Evolutionary conservation across 2,329 filamentous ascomycete species (phyloP).

Genomic region (Volutella citrinella): DNA sequence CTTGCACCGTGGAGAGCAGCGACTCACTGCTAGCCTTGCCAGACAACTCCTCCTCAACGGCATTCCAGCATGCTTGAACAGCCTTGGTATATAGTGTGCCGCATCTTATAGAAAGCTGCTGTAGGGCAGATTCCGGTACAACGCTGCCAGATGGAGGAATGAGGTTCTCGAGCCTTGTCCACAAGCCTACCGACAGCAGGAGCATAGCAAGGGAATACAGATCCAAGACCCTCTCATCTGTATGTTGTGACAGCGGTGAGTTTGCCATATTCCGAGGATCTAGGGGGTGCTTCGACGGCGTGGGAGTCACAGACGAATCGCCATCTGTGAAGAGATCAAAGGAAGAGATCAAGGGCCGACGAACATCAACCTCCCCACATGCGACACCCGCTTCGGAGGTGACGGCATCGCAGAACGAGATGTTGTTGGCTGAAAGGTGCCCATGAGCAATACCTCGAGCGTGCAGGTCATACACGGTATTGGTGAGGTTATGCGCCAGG

Average conservation of each 20-base stretch:
- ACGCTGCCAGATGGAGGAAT: slow-evolving; percentile 43
- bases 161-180: slow-evolving; percentile 62
- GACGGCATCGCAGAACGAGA: slow-evolving; percentile 59
- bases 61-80: slow-evolving; percentile 67
- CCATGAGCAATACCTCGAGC: slow-evolving; percentile 67
- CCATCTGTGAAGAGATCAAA: slow-evolving; percentile 65
- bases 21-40: slow-evolving; percentile 46
- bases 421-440: slow-evolving; percentile 63
- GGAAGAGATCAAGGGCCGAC: slow-evolving; percentile 67
- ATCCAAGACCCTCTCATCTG: slow-evolving; percentile 60
- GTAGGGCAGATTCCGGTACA: slow-evolving; percentile 59
- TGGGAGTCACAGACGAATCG: slow-evolving; percentile 11
- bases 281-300: slow-evolving; percentile 58
- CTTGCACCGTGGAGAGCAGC: slow-evolving; percentile 51
- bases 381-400: slow-evolving; percentile 39
- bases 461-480: slow-evolving; percentile 72
- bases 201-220: slow-evolving; percentile 72
- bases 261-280: slow-evolving; percentile 51
- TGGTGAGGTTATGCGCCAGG: slow-evolving; percentile 68
- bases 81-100: slow-evolving; percentile 74
- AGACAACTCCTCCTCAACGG: slow-evolving; percentile 61
- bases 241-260: slow-evolving; percentile 45
- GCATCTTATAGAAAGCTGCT: slow-evolving; percentile 64
- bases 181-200: slow-evolving; percentile 72
- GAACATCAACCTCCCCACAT: slow-evolving; percentile 56